A percentile compares a stretch with the other conserved stretches of the same genome.
Conservation (phyloP, 345 rosid genomes). For the Eucalyptus leucophloia region DNA sequence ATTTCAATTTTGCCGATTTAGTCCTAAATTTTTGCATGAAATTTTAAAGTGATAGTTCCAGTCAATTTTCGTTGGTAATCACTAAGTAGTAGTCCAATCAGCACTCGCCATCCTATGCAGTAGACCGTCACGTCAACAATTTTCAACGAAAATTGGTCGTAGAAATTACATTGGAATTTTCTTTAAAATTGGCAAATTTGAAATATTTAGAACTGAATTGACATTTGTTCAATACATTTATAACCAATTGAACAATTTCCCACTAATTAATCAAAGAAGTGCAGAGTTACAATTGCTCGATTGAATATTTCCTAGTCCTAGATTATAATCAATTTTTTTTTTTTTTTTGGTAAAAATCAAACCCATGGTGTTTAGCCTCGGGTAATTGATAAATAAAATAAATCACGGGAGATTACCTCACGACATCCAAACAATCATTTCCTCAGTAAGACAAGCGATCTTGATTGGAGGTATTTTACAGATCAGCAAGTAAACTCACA, state of each 20-base stretch:
- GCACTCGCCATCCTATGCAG: accelerated
- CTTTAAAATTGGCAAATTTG: neutral
- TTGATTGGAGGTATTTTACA: neutral
- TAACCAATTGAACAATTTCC: neutral
- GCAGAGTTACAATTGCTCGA: neutral
- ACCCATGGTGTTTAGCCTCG: neutral
- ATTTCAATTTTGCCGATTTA: neutral
- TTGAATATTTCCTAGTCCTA: neutral
- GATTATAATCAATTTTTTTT: neutral
- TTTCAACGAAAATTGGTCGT: neutral
- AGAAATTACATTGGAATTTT: neutral
- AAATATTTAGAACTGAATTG: neutral
- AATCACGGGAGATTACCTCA: neutral
- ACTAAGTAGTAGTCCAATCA: neutral
- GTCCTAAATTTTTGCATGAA: neutral
- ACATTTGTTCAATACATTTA: neutral
- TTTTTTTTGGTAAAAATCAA: neutral
- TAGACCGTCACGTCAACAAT: neutral
- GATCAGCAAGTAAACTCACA: neutral
- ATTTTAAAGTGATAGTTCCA: neutral
- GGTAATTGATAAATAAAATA: neutral
- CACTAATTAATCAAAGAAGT: neutral
- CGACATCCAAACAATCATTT: neutral
- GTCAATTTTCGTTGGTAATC: neutral
- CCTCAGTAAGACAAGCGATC: neutral